Evolutionary conservation across 345 rosid genomes (phyloP).

Genomic region (Salix dunnii): DNA sequence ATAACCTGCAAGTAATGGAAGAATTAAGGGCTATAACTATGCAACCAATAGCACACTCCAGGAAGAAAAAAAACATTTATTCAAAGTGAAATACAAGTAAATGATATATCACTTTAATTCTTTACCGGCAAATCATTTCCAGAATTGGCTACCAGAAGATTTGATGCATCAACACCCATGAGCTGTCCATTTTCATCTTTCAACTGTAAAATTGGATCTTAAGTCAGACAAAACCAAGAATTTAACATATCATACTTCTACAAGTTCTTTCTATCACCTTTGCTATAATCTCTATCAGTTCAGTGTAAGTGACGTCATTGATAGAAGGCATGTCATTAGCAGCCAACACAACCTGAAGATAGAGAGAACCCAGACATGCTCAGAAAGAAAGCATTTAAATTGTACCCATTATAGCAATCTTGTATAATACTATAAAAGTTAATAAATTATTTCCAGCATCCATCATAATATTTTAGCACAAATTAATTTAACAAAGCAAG

Average conservation of each 20-base stretch:
- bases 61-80: not conserved
- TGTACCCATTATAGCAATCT: not conserved
- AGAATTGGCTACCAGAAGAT: constrained; percentile 85
- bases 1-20: constrained; percentile 58
- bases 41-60: not conserved
- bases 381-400: not conserved
- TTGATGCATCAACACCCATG: constrained; percentile 75
- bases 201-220: constrained; percentile 45
- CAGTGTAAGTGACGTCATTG: constrained; percentile 86
- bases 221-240: constrained; percentile 28
- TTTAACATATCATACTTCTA: not conserved
- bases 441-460: not conserved
- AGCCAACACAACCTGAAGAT: constrained; percentile 82
- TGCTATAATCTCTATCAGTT: constrained; percentile 72
- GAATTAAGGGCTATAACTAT: not conserved
- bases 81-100: not conserved
- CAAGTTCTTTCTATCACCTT: constrained; percentile 47
- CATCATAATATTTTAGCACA: not conserved
- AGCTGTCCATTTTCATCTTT: constrained; percentile 80
- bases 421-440: not conserved
- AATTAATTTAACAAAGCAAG: not conserved
- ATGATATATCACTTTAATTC: constrained; percentile 1
- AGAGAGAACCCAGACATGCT: too few relatives aligned
- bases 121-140: constrained; percentile 98
- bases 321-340: constrained; percentile 98